These are phyloP conservation scores for Vigna hirtella DNA, from an alignment of 306 rosid genomes.

Conservation along the genomic window DNA sequence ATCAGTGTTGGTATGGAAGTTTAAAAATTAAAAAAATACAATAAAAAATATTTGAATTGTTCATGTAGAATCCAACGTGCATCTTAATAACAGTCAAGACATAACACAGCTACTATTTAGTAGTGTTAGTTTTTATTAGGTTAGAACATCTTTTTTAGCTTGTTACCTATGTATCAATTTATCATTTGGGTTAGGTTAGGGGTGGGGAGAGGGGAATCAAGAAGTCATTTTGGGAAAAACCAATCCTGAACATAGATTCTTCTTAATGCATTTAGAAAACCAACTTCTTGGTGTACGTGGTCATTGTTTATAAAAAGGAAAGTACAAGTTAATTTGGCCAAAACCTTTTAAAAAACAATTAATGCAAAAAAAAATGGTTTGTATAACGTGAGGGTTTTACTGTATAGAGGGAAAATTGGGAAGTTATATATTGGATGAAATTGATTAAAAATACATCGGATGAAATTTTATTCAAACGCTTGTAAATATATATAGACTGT, in stretches of 20 bases:
- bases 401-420: background rate
- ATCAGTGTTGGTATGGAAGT: background rate
- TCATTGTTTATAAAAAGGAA: background rate
- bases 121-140: background rate
- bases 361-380: background rate
- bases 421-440: background rate
- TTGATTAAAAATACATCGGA: background rate
- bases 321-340: background rate
- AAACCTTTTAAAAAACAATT: background rate
- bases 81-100: background rate
- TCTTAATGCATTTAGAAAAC: background rate
- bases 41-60: background rate
- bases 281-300: background rate
- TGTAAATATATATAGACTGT: background rate
- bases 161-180: background rate
- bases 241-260: background rate
- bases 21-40: background rate
- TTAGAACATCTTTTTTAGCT: constrained; percentile 30
- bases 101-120: background rate
- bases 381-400: background rate
- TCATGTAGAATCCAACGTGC: background rate
- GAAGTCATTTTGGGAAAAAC: background rate
- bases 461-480: background rate
- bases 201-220: background rate
- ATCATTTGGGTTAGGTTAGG: background rate